Evolutionary conservation across 2,329 filamentous ascomycete species (phyloP), one percentile per base, ranked within the genome.

Genomic region (Graphilbum ipis-grandicollis): DNA sequence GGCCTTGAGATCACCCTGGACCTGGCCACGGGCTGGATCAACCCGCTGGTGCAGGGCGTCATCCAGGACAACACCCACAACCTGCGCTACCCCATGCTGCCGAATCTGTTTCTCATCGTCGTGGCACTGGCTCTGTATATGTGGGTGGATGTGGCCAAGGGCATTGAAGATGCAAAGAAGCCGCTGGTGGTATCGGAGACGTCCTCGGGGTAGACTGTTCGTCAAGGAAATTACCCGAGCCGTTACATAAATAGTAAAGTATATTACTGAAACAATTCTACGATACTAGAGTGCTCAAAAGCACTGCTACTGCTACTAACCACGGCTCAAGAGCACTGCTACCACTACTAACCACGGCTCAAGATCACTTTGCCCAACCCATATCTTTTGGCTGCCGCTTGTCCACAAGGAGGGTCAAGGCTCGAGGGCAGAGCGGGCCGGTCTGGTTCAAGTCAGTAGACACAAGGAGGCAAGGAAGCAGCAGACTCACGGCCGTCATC

Each of bases 1-100:
- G 31, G 39, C 19, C 21, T 37, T 2, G 39, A 40, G 25, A 40
- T 37, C 31, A 40, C 32, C 10, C 32, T 40, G 15, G 39, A 40
- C 21, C 32, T 40, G 7, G 31, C 32, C 18, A 37, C 35, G 2
- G 35, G 31, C 21, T 40, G 35, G 31, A 37, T 40, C 35, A 33
- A 37, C 35, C 35, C 31, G 7, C 35, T 40, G 5, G 28, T 40
- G 5, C 32, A 37, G 28, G 32, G 35, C 18, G 35, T 37, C 26
- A 40, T 37, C 26, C 34, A 40, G 21, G 14, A 34, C 28, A 21
- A 29, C 25, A 40, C 34, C 3, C 35, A 40, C 29, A 40, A 34
- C 32, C 39, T 37, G 22, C 35, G 35, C 26, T 37, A 37, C 21
- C 39, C 31, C 14, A 37, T 40, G 39, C 35, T 37, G 9, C 35